phyloP scores from a whole-genome alignment of 2,329 filamentous ascomycete genomes.

The Aspergillus costaricaensis region DNA sequence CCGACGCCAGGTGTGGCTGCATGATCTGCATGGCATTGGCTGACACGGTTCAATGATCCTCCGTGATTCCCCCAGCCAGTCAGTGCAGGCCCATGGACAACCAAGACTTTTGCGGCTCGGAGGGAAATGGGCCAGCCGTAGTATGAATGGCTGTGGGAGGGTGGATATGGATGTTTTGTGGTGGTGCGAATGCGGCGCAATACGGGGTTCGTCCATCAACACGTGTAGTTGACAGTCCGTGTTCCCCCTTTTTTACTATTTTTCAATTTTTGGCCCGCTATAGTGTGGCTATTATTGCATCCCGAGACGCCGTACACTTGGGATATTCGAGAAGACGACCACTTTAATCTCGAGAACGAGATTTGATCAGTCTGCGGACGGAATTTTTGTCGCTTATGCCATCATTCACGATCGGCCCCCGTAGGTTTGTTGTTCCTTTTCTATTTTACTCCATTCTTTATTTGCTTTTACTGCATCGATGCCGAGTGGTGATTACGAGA shows the following conservation, averaged over 20 bases:
- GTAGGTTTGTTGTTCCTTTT: neutral
- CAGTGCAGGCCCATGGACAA: neutral
- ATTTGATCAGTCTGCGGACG: neutral
- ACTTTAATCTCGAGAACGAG: neutral
- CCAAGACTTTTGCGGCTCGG: slow-evolving; percentile 12
- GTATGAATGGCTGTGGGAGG: neutral
- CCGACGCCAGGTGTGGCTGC: slow-evolving; percentile 4
- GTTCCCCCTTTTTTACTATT: neutral
- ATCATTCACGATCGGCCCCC: neutral
- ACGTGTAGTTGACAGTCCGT: neutral
- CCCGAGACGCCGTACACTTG: neutral
- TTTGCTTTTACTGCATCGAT: neutral
- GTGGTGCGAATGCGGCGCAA: neutral
- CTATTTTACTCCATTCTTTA: neutral
- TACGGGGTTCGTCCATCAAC: neutral
- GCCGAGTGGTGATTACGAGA: neutral
- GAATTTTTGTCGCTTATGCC: neutral
- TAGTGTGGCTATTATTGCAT: neutral
- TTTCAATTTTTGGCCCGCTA: neutral
- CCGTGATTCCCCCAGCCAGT: neutral
- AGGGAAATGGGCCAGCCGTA: neutral
- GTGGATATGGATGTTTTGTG: neutral
- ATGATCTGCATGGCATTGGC: slow-evolving; percentile 8
- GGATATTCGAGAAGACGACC: neutral
- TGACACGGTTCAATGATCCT: neutral